Evolutionary conservation across 148 eudicot species (phyloP), one percentile per base, ranked within the genome.

Genomic region (Pouteria glomerata): DNA sequence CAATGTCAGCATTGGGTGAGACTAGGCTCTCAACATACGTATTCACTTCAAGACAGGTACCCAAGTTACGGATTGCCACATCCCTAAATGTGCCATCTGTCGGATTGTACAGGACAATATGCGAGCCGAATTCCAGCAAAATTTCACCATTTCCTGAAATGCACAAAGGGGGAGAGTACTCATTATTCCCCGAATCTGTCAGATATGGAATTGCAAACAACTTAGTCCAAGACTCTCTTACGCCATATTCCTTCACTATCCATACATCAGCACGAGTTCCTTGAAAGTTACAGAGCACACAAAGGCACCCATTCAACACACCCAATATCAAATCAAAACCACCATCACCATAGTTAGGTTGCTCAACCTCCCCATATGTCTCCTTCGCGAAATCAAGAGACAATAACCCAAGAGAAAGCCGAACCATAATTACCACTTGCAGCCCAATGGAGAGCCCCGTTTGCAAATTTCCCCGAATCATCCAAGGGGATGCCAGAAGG

Each of bases 391-490:
- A 47, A 74, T 82, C 79, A 13, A 73, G 67, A 18, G 79, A 73
- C 29, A 57, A 83, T 71, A 39, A 21, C 7, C n/a, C 47, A 12
- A 0, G 45, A 1, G 1, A 24, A 44, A 56, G 61, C 39, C 0
- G 58, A 23, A 1, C 7, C 29, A 0, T 24, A n/a, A 1, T 18
- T 41, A 19, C 53, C 67, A 10, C 23, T 27, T 0, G 56, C 77
- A 14, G 69, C 68, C 83, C 86, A 83, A 74, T 83, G 81, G 63
- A 83, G 79, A 34, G 69, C 66, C 67, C 82, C 78, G 67, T 74
- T 80, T 0, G 68, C 71, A 63, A 29, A 50, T 60, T 35, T 53
- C 45, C 77, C 81, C 2, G 30, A n/a, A 1, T 21, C 45, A 47
- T 61, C 6, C 13, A 55, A 62, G 30, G 34, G 57, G 67, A 16